Base-by-base conservation (phyloP, 805 yeast species). In the Cyberlindnera maritima region DNA sequence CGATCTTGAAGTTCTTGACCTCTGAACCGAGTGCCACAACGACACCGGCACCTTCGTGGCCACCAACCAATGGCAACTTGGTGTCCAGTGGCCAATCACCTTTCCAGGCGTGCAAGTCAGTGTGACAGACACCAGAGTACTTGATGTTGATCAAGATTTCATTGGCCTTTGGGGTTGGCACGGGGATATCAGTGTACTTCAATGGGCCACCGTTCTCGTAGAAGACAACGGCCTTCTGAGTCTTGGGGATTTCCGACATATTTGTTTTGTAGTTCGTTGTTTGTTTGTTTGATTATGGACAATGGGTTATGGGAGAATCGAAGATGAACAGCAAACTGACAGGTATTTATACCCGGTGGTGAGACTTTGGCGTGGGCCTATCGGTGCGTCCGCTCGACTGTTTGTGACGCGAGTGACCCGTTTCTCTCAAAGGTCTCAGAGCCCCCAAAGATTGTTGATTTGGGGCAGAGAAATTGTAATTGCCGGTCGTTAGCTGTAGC, bases 21-120 rank as follows among this genome's bases (percentile, higher is more conserved):
- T 75, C 70, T 36, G 72, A 72, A 61, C 87, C 87, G 64, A 72
- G 68, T 42, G 76, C 84, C 51, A 81, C 87, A 53, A 81, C 87
- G 31, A 77, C 75, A 68, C 87, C 86, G 41, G 85, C 85, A 72
- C 87, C 87, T 67, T 81, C 87, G 66, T 81, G 87, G 61, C 87
- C 87, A 58, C 87, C 87, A 39, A 81, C 83, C 57, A 81, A 70
- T 36, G 85, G 86, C 57, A 80, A 69, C 60, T 79, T 79, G 52
- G 75, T 71, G 29, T 62, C 70, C 58, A 79, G 65, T 43, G 83
- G 83, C 85, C 84, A 79, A 58, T 79, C 85, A 54, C 82, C 61
- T 26, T 55, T 50, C 59, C 83, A 79, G 40, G 83, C 85, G 62
- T 79, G 85, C 60, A 79, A 68, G 62, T 79, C 85, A n/a, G 85